Conservation (phyloP, 148 eudicot genomes). For the Salicornia ramosissima region DNA sequence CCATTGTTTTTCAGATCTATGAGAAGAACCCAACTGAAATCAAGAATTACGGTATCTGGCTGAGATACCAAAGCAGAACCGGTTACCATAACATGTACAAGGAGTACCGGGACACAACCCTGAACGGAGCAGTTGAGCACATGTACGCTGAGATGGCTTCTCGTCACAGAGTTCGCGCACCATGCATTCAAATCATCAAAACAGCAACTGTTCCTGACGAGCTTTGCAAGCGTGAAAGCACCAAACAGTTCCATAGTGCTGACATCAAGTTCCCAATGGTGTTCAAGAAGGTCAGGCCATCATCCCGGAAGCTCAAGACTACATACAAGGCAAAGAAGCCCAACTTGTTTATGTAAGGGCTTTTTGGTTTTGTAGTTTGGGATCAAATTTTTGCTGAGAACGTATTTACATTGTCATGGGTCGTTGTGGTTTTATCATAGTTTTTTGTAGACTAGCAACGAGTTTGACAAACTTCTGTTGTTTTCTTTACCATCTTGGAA, state of each 20-base stretch:
- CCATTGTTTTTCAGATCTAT: slow-evolving; percentile 55
- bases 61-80: slow-evolving; percentile 72
- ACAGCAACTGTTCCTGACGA: slow-evolving; percentile 72
- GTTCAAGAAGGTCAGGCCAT: slow-evolving; percentile 73
- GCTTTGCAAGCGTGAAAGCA: slow-evolving; percentile 78
- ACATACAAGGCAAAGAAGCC: slow-evolving; percentile 84
- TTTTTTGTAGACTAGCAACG: background rate
- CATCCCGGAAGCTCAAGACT: slow-evolving; percentile 80
- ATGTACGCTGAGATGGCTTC: slow-evolving; percentile 93
- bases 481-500: background rate
- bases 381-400: slow-evolving; percentile 2
- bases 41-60: slow-evolving; percentile 89
- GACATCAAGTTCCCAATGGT: slow-evolving; percentile 80
- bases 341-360: slow-evolving; percentile 64
- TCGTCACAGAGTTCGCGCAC: slow-evolving; percentile 73
- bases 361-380: background rate
- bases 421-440: slow-evolving; percentile 5
- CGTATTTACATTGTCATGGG: slow-evolving; percentile 11
- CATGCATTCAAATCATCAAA: slow-evolving; percentile 84
- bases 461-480: background rate
- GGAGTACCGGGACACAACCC: slow-evolving; percentile 77
- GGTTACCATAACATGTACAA: slow-evolving; percentile 96
- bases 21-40: slow-evolving; percentile 75
- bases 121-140: slow-evolving; percentile 75
- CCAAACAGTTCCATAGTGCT: slow-evolving; percentile 70